Conservation (phyloP, 2,329 filamentous ascomycete genomes). For the Phialophora macrospora region DNA sequence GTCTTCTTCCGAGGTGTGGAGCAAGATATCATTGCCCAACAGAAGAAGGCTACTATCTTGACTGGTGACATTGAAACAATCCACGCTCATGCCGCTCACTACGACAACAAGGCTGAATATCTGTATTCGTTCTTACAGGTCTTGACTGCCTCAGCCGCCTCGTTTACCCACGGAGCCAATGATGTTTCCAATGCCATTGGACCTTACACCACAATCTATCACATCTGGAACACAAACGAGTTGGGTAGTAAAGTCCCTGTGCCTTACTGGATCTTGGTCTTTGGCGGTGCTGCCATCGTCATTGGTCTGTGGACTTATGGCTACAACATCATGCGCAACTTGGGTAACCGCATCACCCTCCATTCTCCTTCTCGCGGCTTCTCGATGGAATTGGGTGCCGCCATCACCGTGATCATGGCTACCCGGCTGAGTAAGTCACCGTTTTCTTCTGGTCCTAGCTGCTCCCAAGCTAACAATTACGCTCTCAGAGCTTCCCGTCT, state of each 20-base stretch:
- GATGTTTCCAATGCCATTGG: slow-evolving; percentile 74
- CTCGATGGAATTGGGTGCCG: slow-evolving; percentile 79
- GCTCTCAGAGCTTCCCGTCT: slow-evolving; percentile 64
- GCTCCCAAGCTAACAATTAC: not conserved
- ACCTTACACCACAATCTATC: slow-evolving; percentile 71
- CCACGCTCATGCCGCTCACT: slow-evolving; percentile 65
- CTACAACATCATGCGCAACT: slow-evolving; percentile 84
- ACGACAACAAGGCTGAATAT: slow-evolving; percentile 71
- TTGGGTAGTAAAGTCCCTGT: slow-evolving; percentile 68
- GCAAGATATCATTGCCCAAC: slow-evolving; percentile 17
- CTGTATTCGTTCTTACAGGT: slow-evolving; percentile 59
- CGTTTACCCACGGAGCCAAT: slow-evolving; percentile 70
- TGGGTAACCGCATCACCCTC: slow-evolving; percentile 80
- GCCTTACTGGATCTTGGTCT: slow-evolving; percentile 75
- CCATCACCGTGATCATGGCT: slow-evolving; percentile 75
- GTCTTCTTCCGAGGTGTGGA: slow-evolving; percentile 17
- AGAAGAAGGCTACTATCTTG: slow-evolving; percentile 17
- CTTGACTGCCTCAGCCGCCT: slow-evolving; percentile 56
- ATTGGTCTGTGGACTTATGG: slow-evolving; percentile 75
- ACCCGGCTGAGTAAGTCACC: slow-evolving; percentile 59
- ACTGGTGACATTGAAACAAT: slow-evolving; percentile 10
- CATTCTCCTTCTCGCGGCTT: slow-evolving; percentile 63
- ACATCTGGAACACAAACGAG: slow-evolving; percentile 67
- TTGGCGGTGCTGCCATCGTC: slow-evolving; percentile 67
- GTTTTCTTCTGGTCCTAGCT: not conserved